Evolutionary conservation across 495 filamentous ascomycete genomes (phyloP).

Genomic region (Tuber magnatum): DNA sequence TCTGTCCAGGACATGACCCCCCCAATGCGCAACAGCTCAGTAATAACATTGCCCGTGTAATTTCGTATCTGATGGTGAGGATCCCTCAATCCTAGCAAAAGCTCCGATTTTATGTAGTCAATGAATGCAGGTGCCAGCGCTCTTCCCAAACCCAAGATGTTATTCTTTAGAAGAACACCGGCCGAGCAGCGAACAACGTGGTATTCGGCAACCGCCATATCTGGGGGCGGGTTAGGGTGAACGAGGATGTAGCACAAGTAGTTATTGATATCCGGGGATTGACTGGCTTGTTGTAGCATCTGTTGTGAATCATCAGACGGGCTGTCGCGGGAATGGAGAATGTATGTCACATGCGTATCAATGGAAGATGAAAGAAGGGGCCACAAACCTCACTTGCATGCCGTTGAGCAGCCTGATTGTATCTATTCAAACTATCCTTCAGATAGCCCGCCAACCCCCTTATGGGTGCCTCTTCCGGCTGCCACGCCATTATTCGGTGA

Average conservation of each 20-base stretch:
- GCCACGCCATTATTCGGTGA: conserved; percentile 68
- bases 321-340: conserved; percentile 17
- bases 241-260: conserved; percentile 90
- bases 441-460: conserved; percentile 81
- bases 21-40: conserved; percentile 79
- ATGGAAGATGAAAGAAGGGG: conserved; percentile 16
- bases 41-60: conserved; percentile 87
- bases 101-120: conserved; percentile 66
- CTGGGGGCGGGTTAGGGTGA: conserved; percentile 50
- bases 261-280: conserved; percentile 89
- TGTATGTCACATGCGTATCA: conserved; percentile 2
- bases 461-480: conserved; percentile 79
- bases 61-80: conserved; percentile 72
- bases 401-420: conserved; percentile 65
- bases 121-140: conserved; percentile 63
- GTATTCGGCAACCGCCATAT: conserved; percentile 54
- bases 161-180: conserved; percentile 91
- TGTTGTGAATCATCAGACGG: conserved; percentile 44
- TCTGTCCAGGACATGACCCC: conserved; percentile 89
- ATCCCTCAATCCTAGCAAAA: conserved; percentile 74
- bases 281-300: conserved; percentile 82
- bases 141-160: conserved; percentile 64
- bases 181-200: conserved; percentile 75
- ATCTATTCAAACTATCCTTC: conserved; percentile 75
- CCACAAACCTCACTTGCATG: conserved; percentile 64